Evolutionary conservation across 2,329 filamentous ascomycete species (phyloP).

Genomic region (Neonectria sp.): DNA sequence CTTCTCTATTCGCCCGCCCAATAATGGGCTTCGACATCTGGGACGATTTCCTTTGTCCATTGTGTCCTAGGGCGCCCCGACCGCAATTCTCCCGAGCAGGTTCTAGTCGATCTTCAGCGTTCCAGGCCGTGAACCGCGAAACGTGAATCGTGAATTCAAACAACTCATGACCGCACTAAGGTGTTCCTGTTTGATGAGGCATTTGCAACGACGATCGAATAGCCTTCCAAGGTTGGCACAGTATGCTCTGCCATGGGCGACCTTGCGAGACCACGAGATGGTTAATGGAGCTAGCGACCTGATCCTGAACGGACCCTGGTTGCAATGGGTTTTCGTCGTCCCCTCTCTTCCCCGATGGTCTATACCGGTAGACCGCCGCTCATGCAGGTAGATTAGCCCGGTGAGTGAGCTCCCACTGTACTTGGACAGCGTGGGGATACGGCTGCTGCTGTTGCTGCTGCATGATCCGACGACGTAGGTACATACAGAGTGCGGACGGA

Average conservation of each 20-base stretch:
- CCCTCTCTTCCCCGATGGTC: conserved; percentile 35
- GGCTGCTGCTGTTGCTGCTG: conserved; percentile 37
- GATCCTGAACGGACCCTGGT: conserved; percentile 32
- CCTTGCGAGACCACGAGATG: conserved; percentile 41
- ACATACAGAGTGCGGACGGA: conserved; percentile 20
- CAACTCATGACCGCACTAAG: conserved; percentile 42
- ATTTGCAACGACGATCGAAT: conserved; percentile 45
- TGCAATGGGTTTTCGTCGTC: conserved; percentile 36
- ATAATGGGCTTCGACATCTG: conserved; percentile 31
- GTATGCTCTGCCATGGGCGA: conserved; percentile 43
- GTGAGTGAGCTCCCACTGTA: conserved; percentile 33
- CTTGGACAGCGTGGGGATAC: conserved; percentile 35
- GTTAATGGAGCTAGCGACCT: conserved; percentile 38
- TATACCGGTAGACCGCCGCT: conserved; percentile 34
- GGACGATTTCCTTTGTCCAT: conserved; percentile 30
- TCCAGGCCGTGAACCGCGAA: conserved; percentile 33
- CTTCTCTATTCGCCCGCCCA: conserved; percentile 39
- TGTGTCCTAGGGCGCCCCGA: conserved; percentile 28
- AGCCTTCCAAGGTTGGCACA: conserved; percentile 40
- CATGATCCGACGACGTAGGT: conserved; percentile 35
- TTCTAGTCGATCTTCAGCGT: conserved; percentile 34
- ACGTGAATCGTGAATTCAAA: conserved; percentile 40
- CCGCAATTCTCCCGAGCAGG: conserved; percentile 31
- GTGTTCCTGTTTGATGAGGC: conserved; percentile 45
- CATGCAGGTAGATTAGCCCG: conserved; percentile 42